Evolutionary conservation across 805 yeast species (phyloP).

Genomic region (Sungouiozyma intestinalis): DNA sequence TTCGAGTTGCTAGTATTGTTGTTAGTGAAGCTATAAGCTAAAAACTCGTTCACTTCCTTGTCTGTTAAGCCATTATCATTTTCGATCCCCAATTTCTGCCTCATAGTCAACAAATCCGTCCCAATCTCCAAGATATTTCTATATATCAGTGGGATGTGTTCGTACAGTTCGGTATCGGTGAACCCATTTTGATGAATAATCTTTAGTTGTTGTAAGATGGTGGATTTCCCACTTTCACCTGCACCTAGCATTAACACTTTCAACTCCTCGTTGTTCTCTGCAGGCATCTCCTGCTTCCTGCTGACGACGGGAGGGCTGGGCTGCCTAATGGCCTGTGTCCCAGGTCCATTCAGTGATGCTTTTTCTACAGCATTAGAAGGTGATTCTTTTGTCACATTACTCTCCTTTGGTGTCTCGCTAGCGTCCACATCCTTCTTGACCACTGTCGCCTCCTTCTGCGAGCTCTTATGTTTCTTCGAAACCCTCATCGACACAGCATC

Average conservation of each 20-base stretch:
- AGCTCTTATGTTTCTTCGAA: background rate
- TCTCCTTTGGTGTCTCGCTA: too few relatives aligned
- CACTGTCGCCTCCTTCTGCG: too few relatives aligned
- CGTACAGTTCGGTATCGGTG: slow-evolving; percentile 48
- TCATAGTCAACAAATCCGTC: slow-evolving; percentile 57
- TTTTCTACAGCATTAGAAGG: background rate
- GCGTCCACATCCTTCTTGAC: too few relatives aligned
- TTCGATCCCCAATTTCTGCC: slow-evolving; percentile 36
- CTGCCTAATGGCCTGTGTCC: background rate
- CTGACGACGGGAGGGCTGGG: background rate
- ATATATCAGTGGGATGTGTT: slow-evolving; percentile 70
- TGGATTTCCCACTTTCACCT: slow-evolving; percentile 41
- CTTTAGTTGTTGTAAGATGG: slow-evolving; percentile 33
- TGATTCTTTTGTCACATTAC: background rate
- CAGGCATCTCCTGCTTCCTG: background rate
- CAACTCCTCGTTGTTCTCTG: slow-evolving; percentile 10
- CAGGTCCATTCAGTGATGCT: too few relatives aligned
- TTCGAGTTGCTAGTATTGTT: background rate
- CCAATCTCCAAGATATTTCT: slow-evolving; percentile 71
- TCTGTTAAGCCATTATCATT: slow-evolving; percentile 8
- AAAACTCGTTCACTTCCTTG: slow-evolving; percentile 9
- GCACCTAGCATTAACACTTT: slow-evolving; percentile 77
- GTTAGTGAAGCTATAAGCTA: slow-evolving; percentile 2
- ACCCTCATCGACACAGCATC: background rate
- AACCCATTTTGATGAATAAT: slow-evolving; percentile 29